Evolutionary conservation across 805 yeast species (phyloP).

Genomic region (Candida adriatica): DNA sequence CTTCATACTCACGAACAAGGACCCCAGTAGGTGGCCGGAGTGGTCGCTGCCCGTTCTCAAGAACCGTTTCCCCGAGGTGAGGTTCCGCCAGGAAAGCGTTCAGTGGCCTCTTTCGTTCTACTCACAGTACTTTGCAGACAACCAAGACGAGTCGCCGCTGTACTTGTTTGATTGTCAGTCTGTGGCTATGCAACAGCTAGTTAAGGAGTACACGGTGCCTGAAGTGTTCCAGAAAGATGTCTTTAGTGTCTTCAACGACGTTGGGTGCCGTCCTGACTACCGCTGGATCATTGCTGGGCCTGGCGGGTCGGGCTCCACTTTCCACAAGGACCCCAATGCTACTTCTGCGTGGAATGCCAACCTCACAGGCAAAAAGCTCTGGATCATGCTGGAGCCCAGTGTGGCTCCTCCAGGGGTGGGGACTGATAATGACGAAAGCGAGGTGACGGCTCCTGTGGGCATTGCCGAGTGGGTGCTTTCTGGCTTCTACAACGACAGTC

Average conservation of each 20-base stretch:
- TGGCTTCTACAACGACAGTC: slow-evolving; percentile 71
- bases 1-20: slow-evolving; percentile 43
- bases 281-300: slow-evolving; percentile 93
- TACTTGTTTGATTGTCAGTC: slow-evolving; percentile 81
- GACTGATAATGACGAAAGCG: slow-evolving; percentile 70
- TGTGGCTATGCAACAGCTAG: slow-evolving; percentile 52
- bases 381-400: slow-evolving; percentile 85
- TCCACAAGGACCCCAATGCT: slow-evolving; percentile 88
- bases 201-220: slow-evolving; percentile 49
- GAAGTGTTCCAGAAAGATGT: slow-evolving; percentile 49
- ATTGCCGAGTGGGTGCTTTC: slow-evolving; percentile 85
- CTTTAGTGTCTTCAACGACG: slow-evolving; percentile 44
- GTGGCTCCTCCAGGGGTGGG: slow-evolving; percentile 80
- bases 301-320: slow-evolving; percentile 74
- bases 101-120: slow-evolving; percentile 67
- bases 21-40: slow-evolving; percentile 46
- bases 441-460: slow-evolving; percentile 88
- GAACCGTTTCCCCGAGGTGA: slow-evolving; percentile 47
- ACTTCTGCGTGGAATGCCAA: slow-evolving; percentile 90
- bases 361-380: slow-evolving; percentile 65
- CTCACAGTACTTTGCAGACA: slow-evolving; percentile 49
- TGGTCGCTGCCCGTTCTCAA: slow-evolving; percentile 52
- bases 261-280: slow-evolving; percentile 70
- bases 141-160: slow-evolving; percentile 77
- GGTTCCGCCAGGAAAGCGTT: slow-evolving; percentile 80